These are phyloP conservation scores for Aspergillus pseudoviridinutans DNA, from an alignment of 2,329 filamentous ascomycete species.

Conservation along the genomic window DNA sequence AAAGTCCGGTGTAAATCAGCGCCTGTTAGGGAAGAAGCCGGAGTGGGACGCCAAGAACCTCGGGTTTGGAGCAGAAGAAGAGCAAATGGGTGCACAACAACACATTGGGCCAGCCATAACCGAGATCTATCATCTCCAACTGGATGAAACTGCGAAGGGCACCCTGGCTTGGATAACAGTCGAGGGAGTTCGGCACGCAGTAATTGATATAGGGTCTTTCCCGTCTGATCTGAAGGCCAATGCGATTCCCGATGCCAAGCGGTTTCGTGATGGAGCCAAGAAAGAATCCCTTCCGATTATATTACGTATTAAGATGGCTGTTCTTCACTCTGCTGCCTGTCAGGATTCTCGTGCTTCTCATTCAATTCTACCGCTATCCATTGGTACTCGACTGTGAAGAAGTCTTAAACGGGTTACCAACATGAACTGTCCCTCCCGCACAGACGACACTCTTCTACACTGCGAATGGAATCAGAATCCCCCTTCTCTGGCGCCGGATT, in stretches of 20 bases:
- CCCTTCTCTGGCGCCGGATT: conserved; percentile 44
- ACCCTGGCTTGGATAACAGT: neutral
- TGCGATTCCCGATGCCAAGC: neutral
- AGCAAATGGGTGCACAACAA: neutral
- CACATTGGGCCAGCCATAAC: neutral
- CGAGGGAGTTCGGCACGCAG: neutral
- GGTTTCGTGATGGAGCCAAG: neutral
- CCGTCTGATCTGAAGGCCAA: neutral
- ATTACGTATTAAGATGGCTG: neutral
- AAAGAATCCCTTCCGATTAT: neutral
- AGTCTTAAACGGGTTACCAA: neutral
- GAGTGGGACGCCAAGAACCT: neutral
- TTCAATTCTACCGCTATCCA: neutral
- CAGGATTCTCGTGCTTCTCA: neutral
- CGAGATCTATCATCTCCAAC: neutral
- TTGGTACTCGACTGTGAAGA: neutral
- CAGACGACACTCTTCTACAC: conserved; percentile 47
- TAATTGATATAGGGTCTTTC: neutral
- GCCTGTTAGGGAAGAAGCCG: neutral
- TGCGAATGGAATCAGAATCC: conserved; percentile 55
- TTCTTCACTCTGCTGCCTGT: neutral
- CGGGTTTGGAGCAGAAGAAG: neutral
- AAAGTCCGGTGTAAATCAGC: neutral
- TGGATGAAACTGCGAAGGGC: neutral
- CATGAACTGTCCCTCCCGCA: conserved; percentile 56